phyloP scores from a whole-genome alignment of 768 basidiomycete genomes.

The Suillus subluteus region DNA sequence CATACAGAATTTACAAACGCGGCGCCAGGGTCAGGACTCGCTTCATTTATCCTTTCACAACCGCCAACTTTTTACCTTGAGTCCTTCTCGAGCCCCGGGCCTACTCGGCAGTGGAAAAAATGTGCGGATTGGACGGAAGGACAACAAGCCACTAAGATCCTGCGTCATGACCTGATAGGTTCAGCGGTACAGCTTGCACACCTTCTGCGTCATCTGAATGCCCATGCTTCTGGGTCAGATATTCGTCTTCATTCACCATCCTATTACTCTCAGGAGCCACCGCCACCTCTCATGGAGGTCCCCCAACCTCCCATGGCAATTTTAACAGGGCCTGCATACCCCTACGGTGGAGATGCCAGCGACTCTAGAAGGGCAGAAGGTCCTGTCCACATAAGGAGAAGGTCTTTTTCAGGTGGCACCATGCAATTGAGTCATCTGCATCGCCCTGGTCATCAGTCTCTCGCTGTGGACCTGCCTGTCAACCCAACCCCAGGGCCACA shows the following conservation, averaged over 20 bases:
- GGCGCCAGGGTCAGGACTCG: constrained; percentile 58
- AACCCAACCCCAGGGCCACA: constrained; percentile 17
- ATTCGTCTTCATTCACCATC: constrained; percentile 41
- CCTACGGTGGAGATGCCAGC: constrained; percentile 28
- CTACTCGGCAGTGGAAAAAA: constrained; percentile 56
- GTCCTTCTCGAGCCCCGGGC: constrained; percentile 36
- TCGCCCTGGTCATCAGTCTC: constrained; percentile 16
- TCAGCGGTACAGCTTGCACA: constrained; percentile 62
- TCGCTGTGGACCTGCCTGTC: constrained; percentile 16
- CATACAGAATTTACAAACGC: constrained; percentile 59
- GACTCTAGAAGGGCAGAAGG: constrained; percentile 24
- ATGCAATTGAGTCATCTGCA: constrained; percentile 17
- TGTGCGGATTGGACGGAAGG: constrained; percentile 81
- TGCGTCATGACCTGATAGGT: constrained; percentile 69
- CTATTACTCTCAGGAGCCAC: constrained; percentile 35
- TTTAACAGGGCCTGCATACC: constrained; percentile 33
- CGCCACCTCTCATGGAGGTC: constrained; percentile 40
- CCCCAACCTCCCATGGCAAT: constrained; percentile 43
- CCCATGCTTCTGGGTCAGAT: constrained; percentile 35
- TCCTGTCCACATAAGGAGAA: constrained; percentile 27
- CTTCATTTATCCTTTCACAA: constrained; percentile 64
- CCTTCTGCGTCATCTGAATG: constrained; percentile 52
- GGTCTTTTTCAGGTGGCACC: constrained; percentile 32
- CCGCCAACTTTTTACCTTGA: constrained; percentile 76
- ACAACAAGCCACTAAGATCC: constrained; percentile 63